A percentile compares a stretch with the other conserved stretches of the same genome.
These are phyloP conservation scores for Pistacia integerrima DNA, from an alignment of 345 rosid genomes.

Conservation along the genomic window DNA sequence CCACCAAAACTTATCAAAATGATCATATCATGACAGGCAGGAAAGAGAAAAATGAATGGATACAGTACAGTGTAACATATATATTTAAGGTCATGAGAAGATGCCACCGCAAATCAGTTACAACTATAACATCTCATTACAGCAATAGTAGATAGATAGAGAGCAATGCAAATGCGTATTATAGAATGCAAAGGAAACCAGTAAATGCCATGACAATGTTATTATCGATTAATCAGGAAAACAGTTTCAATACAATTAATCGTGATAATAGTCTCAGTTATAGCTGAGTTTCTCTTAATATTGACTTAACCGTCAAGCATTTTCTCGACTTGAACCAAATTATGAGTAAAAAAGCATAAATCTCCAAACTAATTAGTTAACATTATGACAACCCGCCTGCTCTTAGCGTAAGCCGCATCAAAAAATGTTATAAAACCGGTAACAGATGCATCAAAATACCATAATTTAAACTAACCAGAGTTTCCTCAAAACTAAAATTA, in stretches of 20 bases:
- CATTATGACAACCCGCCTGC: not conserved
- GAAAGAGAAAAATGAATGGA: not conserved
- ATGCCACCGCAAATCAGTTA: not conserved
- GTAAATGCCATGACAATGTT: not conserved
- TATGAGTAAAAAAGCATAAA: too few relatives aligned
- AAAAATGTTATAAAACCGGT: not conserved
- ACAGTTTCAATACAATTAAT: not conserved
- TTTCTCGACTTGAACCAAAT: too few relatives aligned
- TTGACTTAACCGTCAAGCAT: too few relatives aligned
- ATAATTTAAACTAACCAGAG: not conserved
- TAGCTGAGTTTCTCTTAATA: not conserved
- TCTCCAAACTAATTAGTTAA: not conserved
- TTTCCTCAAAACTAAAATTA: not conserved
- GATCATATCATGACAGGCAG: not conserved
- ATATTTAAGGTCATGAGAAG: not conserved
- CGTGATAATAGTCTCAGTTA: not conserved
- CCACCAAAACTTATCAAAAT: not conserved
- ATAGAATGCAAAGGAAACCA: not conserved
- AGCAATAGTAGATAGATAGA: not conserved
- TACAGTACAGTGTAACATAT: not conserved
- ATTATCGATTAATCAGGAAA: not conserved
- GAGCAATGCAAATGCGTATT: not conserved
- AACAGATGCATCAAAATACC: not conserved
- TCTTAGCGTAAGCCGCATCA: not conserved
- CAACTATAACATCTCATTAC: not conserved